Evolutionary conservation across 495 filamentous ascomycete genomes (phyloP).

Genomic region (Melanomma pulvis-pyrius): DNA sequence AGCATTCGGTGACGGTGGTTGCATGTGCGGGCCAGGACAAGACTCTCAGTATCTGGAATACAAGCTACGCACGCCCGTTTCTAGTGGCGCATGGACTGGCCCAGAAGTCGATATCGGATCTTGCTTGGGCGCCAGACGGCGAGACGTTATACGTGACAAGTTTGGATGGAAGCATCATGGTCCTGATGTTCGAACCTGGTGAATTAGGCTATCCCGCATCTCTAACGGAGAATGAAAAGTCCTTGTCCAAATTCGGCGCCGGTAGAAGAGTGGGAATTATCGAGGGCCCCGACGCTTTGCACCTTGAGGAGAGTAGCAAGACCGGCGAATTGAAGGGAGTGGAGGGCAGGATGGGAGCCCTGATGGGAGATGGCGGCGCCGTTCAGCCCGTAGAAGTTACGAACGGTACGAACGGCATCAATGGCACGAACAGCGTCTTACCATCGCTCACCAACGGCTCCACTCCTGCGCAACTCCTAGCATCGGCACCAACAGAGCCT

Average conservation of each 20-base stretch:
- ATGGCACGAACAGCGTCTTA: conserved; percentile 35
- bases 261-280: conserved; percentile 83
- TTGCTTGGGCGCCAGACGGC: conserved; percentile 94
- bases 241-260: conserved; percentile 87
- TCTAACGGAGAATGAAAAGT: conserved; percentile 86
- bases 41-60: conserved; percentile 94
- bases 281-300: conserved; percentile 83
- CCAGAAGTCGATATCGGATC: conserved; percentile 86
- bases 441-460: conserved; percentile 45
- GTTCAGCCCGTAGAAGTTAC: conserved; percentile 12
- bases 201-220: conserved; percentile 75
- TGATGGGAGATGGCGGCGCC: conserved; percentile 77
- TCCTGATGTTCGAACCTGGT: conserved; percentile 69
- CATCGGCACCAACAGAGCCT: conserved; percentile 44
- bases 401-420: conserved; percentile 44
- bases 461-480: conserved; percentile 32
- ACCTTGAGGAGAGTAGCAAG: conserved; percentile 89
- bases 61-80: conserved; percentile 85
- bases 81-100: conserved; percentile 86
- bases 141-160: conserved; percentile 82
- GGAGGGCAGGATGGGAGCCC: conserved; percentile 91
- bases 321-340: conserved; percentile 84
- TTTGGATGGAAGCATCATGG: conserved; percentile 83
- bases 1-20: conserved; percentile 82
- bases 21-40: conserved; percentile 97